Evolutionary conservation across 2,329 filamentous ascomycete genomes (phyloP).

Genomic region (Penicillium capsulatum): DNA sequence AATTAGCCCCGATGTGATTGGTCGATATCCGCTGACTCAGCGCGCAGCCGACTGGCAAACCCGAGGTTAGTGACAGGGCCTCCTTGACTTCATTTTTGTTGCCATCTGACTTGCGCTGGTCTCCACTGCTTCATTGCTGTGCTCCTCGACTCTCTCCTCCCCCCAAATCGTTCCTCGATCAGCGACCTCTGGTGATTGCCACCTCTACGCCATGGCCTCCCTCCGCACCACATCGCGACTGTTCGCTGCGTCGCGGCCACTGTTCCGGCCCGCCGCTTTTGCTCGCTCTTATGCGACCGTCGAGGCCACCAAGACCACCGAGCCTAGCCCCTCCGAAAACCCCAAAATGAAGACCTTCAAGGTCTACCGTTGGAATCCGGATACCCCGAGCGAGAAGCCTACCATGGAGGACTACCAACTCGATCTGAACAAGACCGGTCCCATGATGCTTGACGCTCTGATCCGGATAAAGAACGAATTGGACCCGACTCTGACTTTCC

Average conservation of each 20-base stretch:
- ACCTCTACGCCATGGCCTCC: constrained; percentile 43
- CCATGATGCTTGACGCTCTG: constrained; percentile 95
- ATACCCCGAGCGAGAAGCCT: constrained; percentile 86
- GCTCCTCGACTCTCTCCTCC: constrained; percentile 17
- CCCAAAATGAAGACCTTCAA: constrained; percentile 87
- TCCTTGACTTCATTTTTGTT: constrained; percentile 29
- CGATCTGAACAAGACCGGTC: constrained; percentile 97
- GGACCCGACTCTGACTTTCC: constrained; percentile 93
- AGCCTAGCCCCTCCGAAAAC: constrained; percentile 55
- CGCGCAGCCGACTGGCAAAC: constrained; percentile 30
- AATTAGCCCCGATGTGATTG: constrained; percentile 34
- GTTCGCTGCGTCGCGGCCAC: constrained; percentile 40
- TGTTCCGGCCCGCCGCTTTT: constrained; percentile 40
- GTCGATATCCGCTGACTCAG: constrained; percentile 28
- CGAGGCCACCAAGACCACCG: constrained; percentile 54
- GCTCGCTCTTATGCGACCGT: constrained; percentile 48
- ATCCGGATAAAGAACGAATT: constrained; percentile 99
- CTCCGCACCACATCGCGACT: constrained; percentile 48
- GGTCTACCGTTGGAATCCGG: constrained; percentile 98
- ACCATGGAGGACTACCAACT: constrained; percentile 92
- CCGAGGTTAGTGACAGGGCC: constrained; percentile 35
- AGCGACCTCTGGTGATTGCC: constrained; percentile 10
- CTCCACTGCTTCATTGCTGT: constrained; percentile 15
- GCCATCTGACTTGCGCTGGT: constrained; percentile 14
- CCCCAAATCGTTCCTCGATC: constrained; percentile 6